phyloP scores from a whole-genome alignment of 1,139 yeast genomes.

The Eremothecium sinecaudum region DNA sequence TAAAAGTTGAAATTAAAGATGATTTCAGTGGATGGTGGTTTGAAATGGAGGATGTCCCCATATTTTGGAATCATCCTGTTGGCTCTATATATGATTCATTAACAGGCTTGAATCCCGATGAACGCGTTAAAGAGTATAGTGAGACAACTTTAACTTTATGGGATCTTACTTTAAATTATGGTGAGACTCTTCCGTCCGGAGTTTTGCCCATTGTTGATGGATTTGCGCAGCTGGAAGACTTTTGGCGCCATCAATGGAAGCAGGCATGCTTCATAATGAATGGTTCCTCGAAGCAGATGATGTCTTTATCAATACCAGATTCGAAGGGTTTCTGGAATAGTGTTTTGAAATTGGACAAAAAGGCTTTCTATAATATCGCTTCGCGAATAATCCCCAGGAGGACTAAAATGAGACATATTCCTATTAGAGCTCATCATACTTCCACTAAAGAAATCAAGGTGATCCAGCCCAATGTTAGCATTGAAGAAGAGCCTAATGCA shows the following conservation, averaged over 20 bases:
- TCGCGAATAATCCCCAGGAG: constrained; percentile 31
- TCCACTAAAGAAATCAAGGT: constrained; percentile 33
- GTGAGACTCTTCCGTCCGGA: constrained; percentile 42
- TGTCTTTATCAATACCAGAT: constrained; percentile 59
- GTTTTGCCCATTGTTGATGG: constrained; percentile 40
- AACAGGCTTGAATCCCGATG: constrained; percentile 33
- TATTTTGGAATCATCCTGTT: constrained; percentile 72
- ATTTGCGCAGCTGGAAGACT: constrained; percentile 36
- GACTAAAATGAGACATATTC: constrained; percentile 38
- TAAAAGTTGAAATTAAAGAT: constrained; percentile 32
- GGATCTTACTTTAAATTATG: constrained; percentile 40
- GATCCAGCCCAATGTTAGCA: constrained; percentile 40
- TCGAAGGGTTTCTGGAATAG: constrained; percentile 50
- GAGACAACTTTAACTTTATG: constrained; percentile 34
- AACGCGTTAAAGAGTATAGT: constrained; percentile 9
- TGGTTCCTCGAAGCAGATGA: constrained; percentile 65
- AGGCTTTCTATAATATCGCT: constrained; percentile 29
- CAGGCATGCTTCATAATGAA: constrained; percentile 67
- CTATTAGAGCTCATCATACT: constrained; percentile 51
- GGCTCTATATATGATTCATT: constrained; percentile 59
- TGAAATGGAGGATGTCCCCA: constrained; percentile 51
- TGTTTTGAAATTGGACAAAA: constrained; percentile 31
- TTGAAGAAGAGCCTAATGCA: constrained; percentile 12
- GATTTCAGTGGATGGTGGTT: constrained; percentile 49
- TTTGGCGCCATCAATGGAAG: constrained; percentile 68